Percentiles rank a stretch among this genome's conserved stretches.
phyloP scores from a whole-genome alignment of 495 filamentous ascomycete species.

The Talaromyces borbonicus region DNA sequence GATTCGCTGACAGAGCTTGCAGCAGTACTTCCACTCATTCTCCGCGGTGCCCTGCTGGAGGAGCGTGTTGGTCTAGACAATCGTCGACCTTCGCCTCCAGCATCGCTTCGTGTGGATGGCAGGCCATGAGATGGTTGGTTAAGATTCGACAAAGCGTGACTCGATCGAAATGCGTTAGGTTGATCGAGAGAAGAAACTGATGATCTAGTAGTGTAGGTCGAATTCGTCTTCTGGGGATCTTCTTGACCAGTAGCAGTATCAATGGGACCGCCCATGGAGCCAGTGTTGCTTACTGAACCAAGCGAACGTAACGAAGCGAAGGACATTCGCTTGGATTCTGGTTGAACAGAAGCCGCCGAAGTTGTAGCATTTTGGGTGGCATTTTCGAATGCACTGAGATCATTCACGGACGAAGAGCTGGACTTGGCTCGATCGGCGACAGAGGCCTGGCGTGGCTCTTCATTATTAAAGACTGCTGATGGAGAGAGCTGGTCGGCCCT shows the following conservation, averaged over 20 bases:
- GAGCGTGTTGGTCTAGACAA: constrained; percentile 45
- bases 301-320: constrained; percentile 57
- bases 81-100: constrained; percentile 17
- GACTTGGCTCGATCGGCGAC: background rate
- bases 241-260: constrained; percentile 10
- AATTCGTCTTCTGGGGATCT: constrained; percentile 7
- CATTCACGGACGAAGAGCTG: constrained; percentile 1
- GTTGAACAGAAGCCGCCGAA: background rate
- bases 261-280: background rate
- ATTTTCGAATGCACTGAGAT: background rate
- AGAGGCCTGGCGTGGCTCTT: background rate
- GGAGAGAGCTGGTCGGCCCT: background rate
- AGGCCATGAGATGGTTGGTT: constrained; percentile 2
- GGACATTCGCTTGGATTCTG: constrained; percentile 50
- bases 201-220: constrained; percentile 1
- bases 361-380: background rate
- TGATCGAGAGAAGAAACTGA: constrained; percentile 1
- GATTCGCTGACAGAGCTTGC: constrained; percentile 52
- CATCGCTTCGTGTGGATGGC: constrained; percentile 10
- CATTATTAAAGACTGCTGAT: background rate
- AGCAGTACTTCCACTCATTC: constrained; percentile 67
- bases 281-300: constrained; percentile 33
- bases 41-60: constrained; percentile 60
- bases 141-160: background rate
- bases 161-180: background rate